phyloP scores from a whole-genome alignment of 2,329 filamentous ascomycete genomes.

The Chrysosphaeria jannelii region DNA sequence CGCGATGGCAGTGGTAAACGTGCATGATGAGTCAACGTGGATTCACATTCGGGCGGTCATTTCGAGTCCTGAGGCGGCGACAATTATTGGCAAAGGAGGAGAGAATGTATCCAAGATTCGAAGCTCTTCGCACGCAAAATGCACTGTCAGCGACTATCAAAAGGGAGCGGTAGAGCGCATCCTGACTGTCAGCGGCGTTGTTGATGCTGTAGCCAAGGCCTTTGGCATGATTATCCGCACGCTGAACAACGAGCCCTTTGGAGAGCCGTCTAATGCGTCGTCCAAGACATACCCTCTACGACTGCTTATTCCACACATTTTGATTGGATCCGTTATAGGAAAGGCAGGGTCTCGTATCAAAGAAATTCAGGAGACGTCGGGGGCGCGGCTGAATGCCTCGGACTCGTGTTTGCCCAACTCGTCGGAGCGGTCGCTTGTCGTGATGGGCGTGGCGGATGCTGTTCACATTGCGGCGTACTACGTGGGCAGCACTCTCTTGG shows the following conservation, averaged over 20 bases:
- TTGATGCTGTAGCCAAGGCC: conserved; percentile 92
- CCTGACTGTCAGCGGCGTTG: conserved; percentile 81
- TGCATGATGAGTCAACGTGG: conserved; percentile 81
- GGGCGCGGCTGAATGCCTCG: conserved; percentile 83
- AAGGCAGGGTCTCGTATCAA: conserved; percentile 89
- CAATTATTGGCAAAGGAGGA: conserved; percentile 91
- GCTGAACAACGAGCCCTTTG: conserved; percentile 83
- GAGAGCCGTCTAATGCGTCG: conserved; percentile 62
- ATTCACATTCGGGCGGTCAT: conserved; percentile 94
- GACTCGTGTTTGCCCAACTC: conserved; percentile 84
- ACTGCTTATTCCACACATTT: conserved; percentile 79
- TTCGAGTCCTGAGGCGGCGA: conserved; percentile 87
- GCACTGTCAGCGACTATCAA: conserved; percentile 94
- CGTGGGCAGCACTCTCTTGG: conserved; percentile 86
- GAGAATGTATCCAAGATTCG: conserved; percentile 97
- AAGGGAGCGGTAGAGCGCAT: conserved; percentile 94
- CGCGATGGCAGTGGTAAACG: conserved; percentile 16
- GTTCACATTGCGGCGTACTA: conserved; percentile 99
- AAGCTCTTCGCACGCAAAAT: conserved; percentile 84
- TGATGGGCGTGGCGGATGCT: conserved; percentile 90
- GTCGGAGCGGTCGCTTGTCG: conserved; percentile 87
- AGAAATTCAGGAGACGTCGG: conserved; percentile 94
- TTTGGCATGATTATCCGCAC: conserved; percentile 97
- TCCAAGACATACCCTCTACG: conserved; percentile 95
- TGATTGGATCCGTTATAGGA: conserved; percentile 96